These are phyloP conservation scores for Parascedosporium putredinis DNA, from an alignment of 2,329 filamentous ascomycete species.

Conservation along the genomic window DNA sequence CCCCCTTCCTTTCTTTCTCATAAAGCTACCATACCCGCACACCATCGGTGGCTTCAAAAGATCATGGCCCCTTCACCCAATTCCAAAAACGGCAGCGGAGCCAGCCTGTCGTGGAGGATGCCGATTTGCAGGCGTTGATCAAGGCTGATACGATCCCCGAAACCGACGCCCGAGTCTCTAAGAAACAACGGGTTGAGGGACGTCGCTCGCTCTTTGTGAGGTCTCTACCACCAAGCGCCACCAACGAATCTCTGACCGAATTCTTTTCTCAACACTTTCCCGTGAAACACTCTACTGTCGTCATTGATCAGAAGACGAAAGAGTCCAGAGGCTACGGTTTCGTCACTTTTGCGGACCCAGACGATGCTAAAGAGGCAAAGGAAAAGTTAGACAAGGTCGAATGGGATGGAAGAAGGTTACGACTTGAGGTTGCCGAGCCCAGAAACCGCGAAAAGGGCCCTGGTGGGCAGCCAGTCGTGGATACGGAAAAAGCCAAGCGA, in stretches of 20 bases:
- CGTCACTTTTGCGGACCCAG: conserved; percentile 88
- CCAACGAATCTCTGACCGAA: conserved; percentile 71
- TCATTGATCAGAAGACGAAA: conserved; percentile 76
- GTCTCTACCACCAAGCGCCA: conserved; percentile 67
- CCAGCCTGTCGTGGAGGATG: conserved; percentile 23
- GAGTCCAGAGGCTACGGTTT: conserved; percentile 89
- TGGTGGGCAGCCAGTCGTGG: conserved; percentile 25
- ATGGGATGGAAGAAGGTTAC: conserved; percentile 71
- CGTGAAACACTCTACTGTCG: conserved; percentile 91
- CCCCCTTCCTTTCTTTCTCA: background rate
- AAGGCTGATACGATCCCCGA: conserved; percentile 15
- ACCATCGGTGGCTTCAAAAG: background rate
- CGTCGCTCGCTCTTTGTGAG: conserved; percentile 80
- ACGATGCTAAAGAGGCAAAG: conserved; percentile 75
- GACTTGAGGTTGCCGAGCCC: conserved; percentile 78
- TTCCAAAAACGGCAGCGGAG: conserved; percentile 25
- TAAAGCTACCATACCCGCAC: too few species aligned
- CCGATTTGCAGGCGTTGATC: conserved; percentile 21
- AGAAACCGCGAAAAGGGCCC: conserved; percentile 57
- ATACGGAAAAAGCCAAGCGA: conserved; percentile 38
- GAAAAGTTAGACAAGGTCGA: conserved; percentile 69
- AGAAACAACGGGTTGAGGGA: conserved; percentile 49
- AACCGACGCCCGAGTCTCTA: conserved; percentile 24
- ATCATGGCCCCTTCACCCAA: conserved; percentile 17
- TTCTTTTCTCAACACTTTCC: conserved; percentile 93